A percentile compares a stretch with the other conserved stretches of the same genome.
phyloP scores from a whole-genome alignment of 1,284 basidiomycete genomes.

The Microbotryum silenes-acaulis region DNA sequence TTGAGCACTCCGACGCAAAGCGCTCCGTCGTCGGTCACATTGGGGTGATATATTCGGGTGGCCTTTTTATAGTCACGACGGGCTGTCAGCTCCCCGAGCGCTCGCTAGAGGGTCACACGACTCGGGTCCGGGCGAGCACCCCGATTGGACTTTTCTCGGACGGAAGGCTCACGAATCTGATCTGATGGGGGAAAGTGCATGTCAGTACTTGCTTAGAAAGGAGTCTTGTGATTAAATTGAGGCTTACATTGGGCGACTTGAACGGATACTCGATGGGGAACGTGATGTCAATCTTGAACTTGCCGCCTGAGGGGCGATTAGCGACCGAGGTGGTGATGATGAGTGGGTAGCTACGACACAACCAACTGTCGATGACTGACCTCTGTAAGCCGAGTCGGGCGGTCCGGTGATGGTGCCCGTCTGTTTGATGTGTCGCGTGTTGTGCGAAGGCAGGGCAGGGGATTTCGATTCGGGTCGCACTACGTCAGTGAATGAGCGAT shows the following conservation, averaged over 20 bases:
- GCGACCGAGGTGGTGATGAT: background rate
- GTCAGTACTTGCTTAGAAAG: background rate
- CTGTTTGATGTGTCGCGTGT: constrained; percentile 6
- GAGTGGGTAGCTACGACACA: no score
- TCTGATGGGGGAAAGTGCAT: constrained; percentile 10
- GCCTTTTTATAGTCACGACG: constrained; percentile 12
- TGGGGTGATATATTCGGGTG: constrained; percentile 86
- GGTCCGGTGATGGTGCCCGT: constrained; percentile 27
- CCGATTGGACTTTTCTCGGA: background rate
- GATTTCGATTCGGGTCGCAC: background rate
- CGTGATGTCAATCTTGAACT: constrained; percentile 63
- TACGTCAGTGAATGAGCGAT: no score
- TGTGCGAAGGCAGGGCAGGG: background rate
- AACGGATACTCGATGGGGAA: constrained; percentile 70
- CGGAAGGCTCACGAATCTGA: constrained; percentile 31
- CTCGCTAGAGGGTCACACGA: background rate
- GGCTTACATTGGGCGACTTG: constrained; percentile 58
- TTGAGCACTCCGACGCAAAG: constrained; percentile 53
- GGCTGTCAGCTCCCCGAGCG: background rate
- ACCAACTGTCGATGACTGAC: background rate
- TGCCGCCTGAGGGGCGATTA: constrained; percentile 52
- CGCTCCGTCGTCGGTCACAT: constrained; percentile 77
- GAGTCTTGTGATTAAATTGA: background rate
- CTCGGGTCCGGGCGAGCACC: no score
- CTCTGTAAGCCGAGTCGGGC: constrained; percentile 25